Evolutionary conservation across 1,284 basidiomycete species (phyloP), one percentile per base, ranked within the genome.

Genomic region (Puccinia polysora): DNA sequence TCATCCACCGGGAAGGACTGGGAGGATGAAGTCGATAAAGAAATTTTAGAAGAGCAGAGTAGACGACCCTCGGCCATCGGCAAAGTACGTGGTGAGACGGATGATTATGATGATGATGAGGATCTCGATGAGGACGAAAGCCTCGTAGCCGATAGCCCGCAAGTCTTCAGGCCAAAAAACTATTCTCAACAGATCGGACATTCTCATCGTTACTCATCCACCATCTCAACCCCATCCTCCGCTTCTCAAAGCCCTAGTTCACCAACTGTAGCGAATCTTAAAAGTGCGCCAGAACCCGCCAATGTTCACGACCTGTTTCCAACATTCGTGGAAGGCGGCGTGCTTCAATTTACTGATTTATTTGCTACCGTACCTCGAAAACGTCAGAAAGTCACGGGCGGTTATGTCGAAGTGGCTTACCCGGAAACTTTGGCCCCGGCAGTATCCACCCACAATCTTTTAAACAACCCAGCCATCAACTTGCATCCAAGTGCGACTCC

Each of bases 331-430:
- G 87, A 86, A 76, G 85, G 88, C 75, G 88, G 84, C 77, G 80
- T 89, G 28, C 82, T 97, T 73, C 87, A 92, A 80, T 97, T 97
- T 81, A 94, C 89, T 34, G 91, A 97, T 79, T 82, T 98, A 63
- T 93, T 97, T 81, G 91, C 89, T 77, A 89, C 88, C 1, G 85
- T 86, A 72, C 87, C 87, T 3, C 84, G 85, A 20, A 87, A 85
- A 75, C 89, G 87, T 81, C 86, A 86, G 43, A 85, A 87, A 38
- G 80, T 87, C 50, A 85, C 68, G 84, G 84, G 58, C 87, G 90
- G 78, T 83, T 85, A 78, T 82, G 88, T 88, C 74, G 75, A 85
- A 78, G 47, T 47, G 15, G 38, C 49, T 32, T 49, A 53, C 50
- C 32, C 65, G 60, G 45, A 49, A 23, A 15, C 38, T 6, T 40